phyloP scores from a whole-genome alignment of 2,329 filamentous ascomycete genomes.

The Elsinoe arachidis region DNA sequence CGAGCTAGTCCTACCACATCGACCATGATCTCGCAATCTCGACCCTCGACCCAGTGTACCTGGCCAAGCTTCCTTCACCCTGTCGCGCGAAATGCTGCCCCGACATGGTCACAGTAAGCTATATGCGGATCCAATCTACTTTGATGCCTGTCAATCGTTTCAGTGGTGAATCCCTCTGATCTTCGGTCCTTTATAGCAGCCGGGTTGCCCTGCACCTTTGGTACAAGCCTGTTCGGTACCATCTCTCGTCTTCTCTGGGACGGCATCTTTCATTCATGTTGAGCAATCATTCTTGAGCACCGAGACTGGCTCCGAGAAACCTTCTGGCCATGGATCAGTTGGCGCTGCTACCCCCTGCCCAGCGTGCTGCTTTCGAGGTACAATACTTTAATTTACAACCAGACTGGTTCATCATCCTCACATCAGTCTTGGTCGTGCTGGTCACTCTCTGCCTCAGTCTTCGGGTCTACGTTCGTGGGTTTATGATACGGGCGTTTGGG shows the following conservation, averaged over 20 bases:
- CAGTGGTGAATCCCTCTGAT: not conserved
- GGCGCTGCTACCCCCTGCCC: not conserved
- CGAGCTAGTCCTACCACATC: not conserved
- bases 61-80: not conserved
- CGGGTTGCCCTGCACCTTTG: not conserved
- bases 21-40: not conserved
- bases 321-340: not conserved
- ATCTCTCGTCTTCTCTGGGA: not conserved
- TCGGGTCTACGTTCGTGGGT: slow-evolving; percentile 13
- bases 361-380: slow-evolving; percentile 6
- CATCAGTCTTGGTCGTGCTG: slow-evolving; percentile 11
- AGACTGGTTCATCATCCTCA: slow-evolving; percentile 9
- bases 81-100: not conserved
- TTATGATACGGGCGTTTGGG: slow-evolving; percentile 15
- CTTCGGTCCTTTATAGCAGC: not conserved
- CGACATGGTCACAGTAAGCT: not conserved
- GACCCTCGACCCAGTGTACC: not conserved
- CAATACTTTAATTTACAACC: slow-evolving; percentile 8
- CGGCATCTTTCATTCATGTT: not conserved
- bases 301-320: not conserved
- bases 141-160: slow-evolving; percentile 8
- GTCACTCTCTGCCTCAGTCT: slow-evolving; percentile 10
- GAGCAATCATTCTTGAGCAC: not conserved
- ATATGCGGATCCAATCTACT: slow-evolving; percentile 11
- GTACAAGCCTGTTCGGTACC: not conserved